These are phyloP conservation scores for Arctostaphylos glauca DNA, from an alignment of 148 eudicot genomes.

Conservation along the genomic window DNA sequence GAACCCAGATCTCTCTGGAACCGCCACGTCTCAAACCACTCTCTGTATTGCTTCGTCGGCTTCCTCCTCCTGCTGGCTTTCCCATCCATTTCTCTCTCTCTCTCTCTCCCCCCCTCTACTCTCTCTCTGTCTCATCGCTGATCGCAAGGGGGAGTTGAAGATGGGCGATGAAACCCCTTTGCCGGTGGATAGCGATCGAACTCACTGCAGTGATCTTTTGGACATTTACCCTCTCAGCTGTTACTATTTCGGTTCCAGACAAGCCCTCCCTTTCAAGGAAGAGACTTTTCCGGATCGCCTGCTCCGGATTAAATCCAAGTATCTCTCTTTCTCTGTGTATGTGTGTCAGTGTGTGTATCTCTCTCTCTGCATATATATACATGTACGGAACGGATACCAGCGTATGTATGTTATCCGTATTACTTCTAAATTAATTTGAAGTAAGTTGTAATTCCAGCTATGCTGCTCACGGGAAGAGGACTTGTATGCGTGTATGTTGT, in stretches of 20 bases:
- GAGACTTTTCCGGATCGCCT: constrained; percentile 45
- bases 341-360: neutral
- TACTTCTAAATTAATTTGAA: neutral
- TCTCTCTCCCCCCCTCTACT: neutral
- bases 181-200: neutral
- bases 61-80: too few species aligned
- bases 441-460: too few species aligned
- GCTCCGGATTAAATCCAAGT: constrained; percentile 54
- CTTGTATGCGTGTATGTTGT: too few species aligned
- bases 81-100: too few species aligned
- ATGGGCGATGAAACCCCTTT: constrained; percentile 11
- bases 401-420: neutral
- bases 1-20: neutral
- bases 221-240: constrained; percentile 50
- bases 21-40: constrained; percentile 4
- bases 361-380: neutral
- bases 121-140: neutral
- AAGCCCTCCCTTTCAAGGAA: constrained; percentile 27
- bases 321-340: constrained; percentile 9
- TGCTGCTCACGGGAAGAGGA: too few species aligned
- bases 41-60: too few species aligned
- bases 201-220: constrained; percentile 18
- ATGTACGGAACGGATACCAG: too few species aligned
- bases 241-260: constrained; percentile 59
- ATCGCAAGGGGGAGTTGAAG: neutral